Evolutionary conservation across 2,329 filamentous ascomycete genomes (phyloP).

Genomic region (Paecilomyces variotii): DNA sequence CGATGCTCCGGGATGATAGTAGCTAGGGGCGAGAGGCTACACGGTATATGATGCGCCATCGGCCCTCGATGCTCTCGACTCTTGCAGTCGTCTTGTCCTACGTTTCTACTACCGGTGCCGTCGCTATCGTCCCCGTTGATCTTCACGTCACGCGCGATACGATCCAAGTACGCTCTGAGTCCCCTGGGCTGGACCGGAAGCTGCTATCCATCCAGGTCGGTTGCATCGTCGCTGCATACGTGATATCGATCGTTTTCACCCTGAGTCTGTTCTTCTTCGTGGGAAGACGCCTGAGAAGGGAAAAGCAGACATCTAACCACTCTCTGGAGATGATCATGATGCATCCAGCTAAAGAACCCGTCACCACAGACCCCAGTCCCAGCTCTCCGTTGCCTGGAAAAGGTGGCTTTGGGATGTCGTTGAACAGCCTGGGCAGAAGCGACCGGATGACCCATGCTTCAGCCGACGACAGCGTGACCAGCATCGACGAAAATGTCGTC

Average conservation of each 20-base stretch:
- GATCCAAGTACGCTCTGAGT: constrained; percentile 51
- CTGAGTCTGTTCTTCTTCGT: constrained; percentile 58
- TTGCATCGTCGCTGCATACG: constrained; percentile 76
- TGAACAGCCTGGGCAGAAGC: constrained; percentile 26
- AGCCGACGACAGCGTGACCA: constrained; percentile 55
- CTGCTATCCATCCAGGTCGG: constrained; percentile 75
- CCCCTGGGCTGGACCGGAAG: constrained; percentile 52
- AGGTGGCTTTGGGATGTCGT: constrained; percentile 30
- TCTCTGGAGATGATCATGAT: constrained; percentile 50
- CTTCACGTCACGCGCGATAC: constrained; percentile 42
- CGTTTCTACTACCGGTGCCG: constrained; percentile 10
- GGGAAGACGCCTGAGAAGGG: constrained; percentile 46
- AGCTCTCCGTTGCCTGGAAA: constrained; percentile 27
- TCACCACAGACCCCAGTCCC: constrained; percentile 28
- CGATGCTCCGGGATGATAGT: constrained; percentile 14
- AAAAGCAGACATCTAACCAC: constrained; percentile 45
- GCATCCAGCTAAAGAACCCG: constrained; percentile 20
- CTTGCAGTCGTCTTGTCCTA: constrained; percentile 5
- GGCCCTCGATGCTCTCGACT: background rate
- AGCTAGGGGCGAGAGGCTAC: constrained; percentile 9
- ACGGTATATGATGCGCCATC: constrained; percentile 3
- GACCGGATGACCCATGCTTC: constrained; percentile 28
- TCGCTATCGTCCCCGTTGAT: constrained; percentile 13
- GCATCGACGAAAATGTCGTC: constrained; percentile 70
- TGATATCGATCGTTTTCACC: constrained; percentile 66